Percentiles rank a stretch among this genome's conserved stretches.
Evolutionary conservation across 208 protist genomes (phyloP).

Genomic region (Leishmania arabica): DNA sequence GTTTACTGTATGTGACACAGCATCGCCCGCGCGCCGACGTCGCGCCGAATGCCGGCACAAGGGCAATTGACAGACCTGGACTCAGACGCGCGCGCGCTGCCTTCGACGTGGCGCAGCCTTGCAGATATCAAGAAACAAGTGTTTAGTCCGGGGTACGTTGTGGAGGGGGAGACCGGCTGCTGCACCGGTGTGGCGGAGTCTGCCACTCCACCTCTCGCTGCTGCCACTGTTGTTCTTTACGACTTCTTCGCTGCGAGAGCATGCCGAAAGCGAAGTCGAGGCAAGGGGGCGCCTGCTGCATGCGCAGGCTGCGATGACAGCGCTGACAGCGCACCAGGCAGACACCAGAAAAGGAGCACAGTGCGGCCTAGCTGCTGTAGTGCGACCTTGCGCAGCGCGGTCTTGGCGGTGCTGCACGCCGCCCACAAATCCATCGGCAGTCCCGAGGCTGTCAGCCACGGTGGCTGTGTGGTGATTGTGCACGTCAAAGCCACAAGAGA

Average conservation of each 20-base stretch:
- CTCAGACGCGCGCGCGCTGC: neutral
- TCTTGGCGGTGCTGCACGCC: neutral
- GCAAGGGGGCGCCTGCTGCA: neutral
- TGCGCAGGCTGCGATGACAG: neutral
- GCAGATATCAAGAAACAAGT: slow-evolving; percentile 17
- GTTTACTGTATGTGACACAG: neutral
- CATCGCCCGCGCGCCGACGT: neutral
- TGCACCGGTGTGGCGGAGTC: neutral
- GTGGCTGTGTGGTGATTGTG: slow-evolving; percentile 6
- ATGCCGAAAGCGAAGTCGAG: neutral
- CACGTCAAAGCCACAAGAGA: neutral
- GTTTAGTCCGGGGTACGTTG: neutral
- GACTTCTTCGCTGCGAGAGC: slow-evolving; percentile 1
- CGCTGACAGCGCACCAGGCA: neutral
- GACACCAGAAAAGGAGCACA: no score
- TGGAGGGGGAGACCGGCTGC: neutral
- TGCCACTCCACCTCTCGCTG: neutral
- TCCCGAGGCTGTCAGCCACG: neutral
- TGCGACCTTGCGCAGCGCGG: neutral
- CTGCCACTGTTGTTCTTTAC: slow-evolving; percentile 6
- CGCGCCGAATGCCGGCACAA: neutral
- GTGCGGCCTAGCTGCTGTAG: neutral
- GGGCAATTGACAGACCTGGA: neutral
- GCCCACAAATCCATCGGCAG: neutral
- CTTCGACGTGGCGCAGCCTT: slow-evolving; percentile 18